Conservation (phyloP, 2,329 filamentous ascomycete species). For the Aschersonia sp. region DNA sequence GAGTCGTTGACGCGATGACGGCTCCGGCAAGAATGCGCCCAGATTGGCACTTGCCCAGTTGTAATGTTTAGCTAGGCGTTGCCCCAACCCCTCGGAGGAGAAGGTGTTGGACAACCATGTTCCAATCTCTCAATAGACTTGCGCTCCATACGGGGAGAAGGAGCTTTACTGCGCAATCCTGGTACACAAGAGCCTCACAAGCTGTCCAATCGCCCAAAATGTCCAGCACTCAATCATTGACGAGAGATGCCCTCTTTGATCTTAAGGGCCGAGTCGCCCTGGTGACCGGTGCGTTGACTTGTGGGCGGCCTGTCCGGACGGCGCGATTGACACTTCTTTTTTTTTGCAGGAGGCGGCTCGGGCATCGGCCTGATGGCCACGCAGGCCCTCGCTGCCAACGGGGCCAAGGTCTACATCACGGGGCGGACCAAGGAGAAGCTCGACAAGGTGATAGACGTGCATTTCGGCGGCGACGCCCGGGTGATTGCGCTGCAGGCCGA, state of each 20-base stretch:
- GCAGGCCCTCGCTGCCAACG: constrained; percentile 51
- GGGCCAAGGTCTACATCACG: constrained; percentile 56
- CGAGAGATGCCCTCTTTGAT: constrained; percentile 24
- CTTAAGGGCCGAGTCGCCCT: constrained; percentile 28
- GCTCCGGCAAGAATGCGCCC: too few relatives aligned
- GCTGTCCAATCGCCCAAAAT: not conserved
- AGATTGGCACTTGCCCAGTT: too few relatives aligned
- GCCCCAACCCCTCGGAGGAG: too few relatives aligned
- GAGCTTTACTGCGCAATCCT: not conserved
- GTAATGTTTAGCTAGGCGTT: too few relatives aligned
- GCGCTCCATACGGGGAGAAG: not conserved
- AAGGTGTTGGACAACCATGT: not conserved
- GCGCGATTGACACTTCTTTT: not conserved
- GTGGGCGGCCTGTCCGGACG: not conserved
- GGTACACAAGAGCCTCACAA: not conserved
- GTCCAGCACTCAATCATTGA: constrained; percentile 12
- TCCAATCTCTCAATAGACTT: not conserved
- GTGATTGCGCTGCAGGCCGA: constrained; percentile 48
- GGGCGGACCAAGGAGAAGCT: constrained; percentile 50
- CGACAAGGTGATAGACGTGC: constrained; percentile 42
- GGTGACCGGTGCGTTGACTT: constrained; percentile 21
- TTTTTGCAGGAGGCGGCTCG: constrained; percentile 31
- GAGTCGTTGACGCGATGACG: too few relatives aligned
- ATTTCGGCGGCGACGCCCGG: constrained; percentile 33
- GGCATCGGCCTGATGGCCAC: constrained; percentile 57